phyloP scores from a whole-genome alignment of 805 yeast species.

The Barnettozyma salicaria region DNA sequence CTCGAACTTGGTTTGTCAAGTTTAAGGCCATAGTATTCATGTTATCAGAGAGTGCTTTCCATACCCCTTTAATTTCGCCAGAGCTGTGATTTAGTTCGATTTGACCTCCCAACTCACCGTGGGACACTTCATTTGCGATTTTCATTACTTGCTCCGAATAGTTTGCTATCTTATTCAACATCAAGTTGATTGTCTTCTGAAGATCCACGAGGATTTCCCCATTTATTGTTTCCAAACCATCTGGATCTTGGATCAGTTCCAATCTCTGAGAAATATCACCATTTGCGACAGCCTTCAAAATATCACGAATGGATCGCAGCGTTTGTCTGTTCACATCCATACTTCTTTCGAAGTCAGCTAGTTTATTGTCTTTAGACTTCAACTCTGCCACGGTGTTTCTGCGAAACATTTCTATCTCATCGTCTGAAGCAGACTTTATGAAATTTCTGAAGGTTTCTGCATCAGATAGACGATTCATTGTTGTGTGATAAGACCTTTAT shows the following conservation, averaged over 20 bases:
- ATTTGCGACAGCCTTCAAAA: slow-evolving; percentile 79
- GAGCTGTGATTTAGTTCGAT: slow-evolving; percentile 64
- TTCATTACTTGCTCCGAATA: slow-evolving; percentile 54
- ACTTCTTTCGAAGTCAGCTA: too few relatives aligned
- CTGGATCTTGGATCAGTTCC: slow-evolving; percentile 38
- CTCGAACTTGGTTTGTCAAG: slow-evolving; percentile 81
- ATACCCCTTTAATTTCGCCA: slow-evolving; percentile 60
- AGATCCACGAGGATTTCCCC: slow-evolving; percentile 50
- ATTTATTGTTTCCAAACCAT: slow-evolving; percentile 45
- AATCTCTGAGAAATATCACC: slow-evolving; percentile 79
- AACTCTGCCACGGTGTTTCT: background rate
- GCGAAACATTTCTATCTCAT: slow-evolving; percentile 6
- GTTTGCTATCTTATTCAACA: slow-evolving; percentile 81
- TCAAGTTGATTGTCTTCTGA: slow-evolving; percentile 71
- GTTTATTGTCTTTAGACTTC: background rate
- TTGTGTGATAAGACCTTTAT: too few relatives aligned
- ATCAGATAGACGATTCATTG: background rate
- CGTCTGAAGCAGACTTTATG: slow-evolving; percentile 5
- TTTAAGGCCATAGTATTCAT: slow-evolving; percentile 86
- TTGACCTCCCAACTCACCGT: slow-evolving; percentile 86
- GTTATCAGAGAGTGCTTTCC: slow-evolving; percentile 80
- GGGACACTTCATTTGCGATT: slow-evolving; percentile 85
- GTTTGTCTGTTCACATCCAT: slow-evolving; percentile 4
- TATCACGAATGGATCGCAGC: slow-evolving; percentile 34
- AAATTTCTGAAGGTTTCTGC: slow-evolving; percentile 1